These are phyloP conservation scores for Dendrostoma leiphaemia DNA, from an alignment of 2,329 filamentous ascomycete species.

Conservation along the genomic window DNA sequence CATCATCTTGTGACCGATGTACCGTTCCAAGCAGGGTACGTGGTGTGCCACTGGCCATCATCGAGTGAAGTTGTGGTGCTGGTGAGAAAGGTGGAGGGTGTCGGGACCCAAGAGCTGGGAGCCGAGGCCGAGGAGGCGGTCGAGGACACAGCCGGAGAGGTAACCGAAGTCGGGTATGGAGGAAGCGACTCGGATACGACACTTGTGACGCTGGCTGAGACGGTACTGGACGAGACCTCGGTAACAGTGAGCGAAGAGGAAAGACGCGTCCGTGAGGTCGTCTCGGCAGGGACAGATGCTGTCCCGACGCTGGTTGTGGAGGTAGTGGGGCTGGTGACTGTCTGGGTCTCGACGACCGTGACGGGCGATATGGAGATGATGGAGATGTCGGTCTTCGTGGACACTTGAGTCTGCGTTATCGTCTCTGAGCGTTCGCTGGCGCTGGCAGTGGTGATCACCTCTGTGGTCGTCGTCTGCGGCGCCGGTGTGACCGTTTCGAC, in stretches of 20 bases:
- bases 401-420: no score
- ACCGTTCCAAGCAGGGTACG: conserved; percentile 15
- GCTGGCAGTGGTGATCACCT: conserved; percentile 6
- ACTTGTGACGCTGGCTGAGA: neutral
- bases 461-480: neutral
- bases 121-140: neutral
- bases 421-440: neutral
- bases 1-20: neutral
- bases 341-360: conserved; percentile 12
- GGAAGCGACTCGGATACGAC: neutral
- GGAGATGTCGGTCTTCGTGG: conserved; percentile 11
- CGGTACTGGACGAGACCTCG: neutral
- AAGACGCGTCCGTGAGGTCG: neutral
- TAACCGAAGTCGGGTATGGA: conserved; percentile 1
- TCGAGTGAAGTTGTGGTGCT: conserved; percentile 10
- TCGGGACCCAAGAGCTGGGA: neutral
- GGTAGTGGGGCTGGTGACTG: conserved; percentile 1
- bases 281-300: neutral
- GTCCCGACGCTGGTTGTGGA: neutral
- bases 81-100: conserved; percentile 13
- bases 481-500: conserved; percentile 6
- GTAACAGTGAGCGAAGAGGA: neutral
- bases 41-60: conserved; percentile 18
- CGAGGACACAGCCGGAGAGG: neutral
- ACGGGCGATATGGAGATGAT: conserved; percentile 6